Percentiles rank a stretch among this genome's conserved stretches.
These are phyloP conservation scores for Agrocybe pediades DNA, from an alignment of 768 basidiomycete genomes.

Conservation along the genomic window DNA sequence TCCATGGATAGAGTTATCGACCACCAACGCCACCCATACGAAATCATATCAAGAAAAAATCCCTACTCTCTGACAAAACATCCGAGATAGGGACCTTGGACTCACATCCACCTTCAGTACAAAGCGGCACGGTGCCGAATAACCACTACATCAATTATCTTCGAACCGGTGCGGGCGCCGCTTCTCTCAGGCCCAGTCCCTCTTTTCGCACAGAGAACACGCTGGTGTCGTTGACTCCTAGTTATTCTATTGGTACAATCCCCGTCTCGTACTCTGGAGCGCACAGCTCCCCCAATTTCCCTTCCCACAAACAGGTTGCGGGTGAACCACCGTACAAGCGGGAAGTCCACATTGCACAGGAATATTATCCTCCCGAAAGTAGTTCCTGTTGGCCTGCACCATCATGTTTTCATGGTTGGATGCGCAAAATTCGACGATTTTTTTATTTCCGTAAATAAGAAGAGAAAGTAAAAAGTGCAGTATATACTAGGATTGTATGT, in stretches of 20 bases:
- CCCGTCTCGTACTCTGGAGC: slow-evolving; percentile 13
- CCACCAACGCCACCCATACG: slow-evolving; percentile 60
- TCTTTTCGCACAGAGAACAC: slow-evolving; percentile 40
- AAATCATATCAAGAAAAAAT: slow-evolving; percentile 29
- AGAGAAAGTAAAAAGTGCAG: not conserved
- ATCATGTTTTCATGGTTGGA: not conserved
- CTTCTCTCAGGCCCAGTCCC: slow-evolving; percentile 27
- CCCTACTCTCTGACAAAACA: not conserved
- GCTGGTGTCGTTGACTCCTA: slow-evolving; percentile 30
- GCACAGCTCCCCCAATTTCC: slow-evolving; percentile 12
- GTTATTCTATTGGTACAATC: slow-evolving; percentile 24
- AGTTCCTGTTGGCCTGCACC: not conserved
- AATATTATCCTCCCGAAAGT: not conserved
- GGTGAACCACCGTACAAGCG: not conserved
- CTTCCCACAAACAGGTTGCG: slow-evolving; percentile 6
- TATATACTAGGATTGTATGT: not conserved
- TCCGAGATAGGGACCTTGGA: not conserved
- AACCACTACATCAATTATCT: not conserved
- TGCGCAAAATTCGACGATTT: not conserved
- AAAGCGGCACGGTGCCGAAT: not conserved
- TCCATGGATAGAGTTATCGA: slow-evolving; percentile 45
- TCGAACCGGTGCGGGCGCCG: slow-evolving; percentile 1
- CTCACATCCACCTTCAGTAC: not conserved
- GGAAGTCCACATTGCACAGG: not conserved
- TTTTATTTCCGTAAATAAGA: not conserved